Evolutionary conservation across 164 flowering plant species (phyloP), one percentile per base, ranked within the genome.

Genomic region (Berberis thunbergii): DNA sequence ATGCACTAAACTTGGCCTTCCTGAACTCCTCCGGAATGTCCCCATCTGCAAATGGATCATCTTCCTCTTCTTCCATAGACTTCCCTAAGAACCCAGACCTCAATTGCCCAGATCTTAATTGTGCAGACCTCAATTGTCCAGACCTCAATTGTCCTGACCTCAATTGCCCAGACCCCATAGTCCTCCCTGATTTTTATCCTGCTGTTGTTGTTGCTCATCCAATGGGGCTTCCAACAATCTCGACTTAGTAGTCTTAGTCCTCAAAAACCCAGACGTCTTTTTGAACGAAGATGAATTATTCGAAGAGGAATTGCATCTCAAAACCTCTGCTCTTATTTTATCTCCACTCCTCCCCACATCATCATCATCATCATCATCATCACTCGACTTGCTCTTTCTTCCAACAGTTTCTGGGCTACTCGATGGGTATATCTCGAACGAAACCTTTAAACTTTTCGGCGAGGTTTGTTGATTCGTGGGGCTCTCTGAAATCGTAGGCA

Each of bases 11-110:
- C 26, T 78, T 75, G 6, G 46, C 48, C 59, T 61, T 76, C 70
- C 65, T 79, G 45, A 68, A 77, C 39, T 77, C 85, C 0, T 75
- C 79, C 0, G 86, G 86, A 1, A 84, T 48, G 45, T 84, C 88
- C 7, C 79, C 91, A 1, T 68, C 77, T 0, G 66, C 50, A 8
- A 82, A 79, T 5, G 81, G 81, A 5, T 81, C 87, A 2, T 82
- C 86, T 3, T 84, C 86, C 0, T 78, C 80, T 4, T 74, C 76
- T 2, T 74, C 74, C 3, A 49, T 62, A 3, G 53, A 11, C 41
- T 43, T 67, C 1, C 72, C 74, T 12, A 71, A 10, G 1, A 54
- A 59, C 59, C 67, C 77, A 55, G 74, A 73, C 54, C 68, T 73
- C 60, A 73, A 4, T 26, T 26, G 26, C 26, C 26, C 26, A 26